Base-by-base conservation (phyloP, 306 rosid species). In the Cicer cuneatum region DNA sequence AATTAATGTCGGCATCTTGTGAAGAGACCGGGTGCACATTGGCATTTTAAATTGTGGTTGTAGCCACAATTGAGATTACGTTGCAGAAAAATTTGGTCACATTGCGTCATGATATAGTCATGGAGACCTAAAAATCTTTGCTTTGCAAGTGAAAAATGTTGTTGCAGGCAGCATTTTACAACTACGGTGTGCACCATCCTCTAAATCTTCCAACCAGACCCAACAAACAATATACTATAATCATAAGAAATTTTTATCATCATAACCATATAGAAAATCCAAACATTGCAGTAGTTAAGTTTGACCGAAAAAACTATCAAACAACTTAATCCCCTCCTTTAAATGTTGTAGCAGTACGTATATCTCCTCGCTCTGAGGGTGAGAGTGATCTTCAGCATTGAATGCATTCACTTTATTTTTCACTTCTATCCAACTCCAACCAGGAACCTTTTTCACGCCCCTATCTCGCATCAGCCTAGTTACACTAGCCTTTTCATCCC, bases 361-460 rank as follows among this genome's bases (percentile, higher is more conserved):
- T 69, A 89, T 85, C 76, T 84, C 83, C 42, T 71, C 69, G 46
- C 77, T 72, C 0, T 75, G 74, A 47, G 89, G 87, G 45, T 90
- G 93, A 29, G 86, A 83, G 71, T 76, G 86, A 75, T 90, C 97
- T 64, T 89, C 90, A 14, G 96, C 97, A 84, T 89, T 93, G 79
- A 90, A 93, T 58, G 97, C 89, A 72, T 87, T 88, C 47, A 87
- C 92, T 69, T 89, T 70, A 65, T 86, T 89, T 65, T 86, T 74
- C 46, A 85, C 83, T 85, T 90, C 96, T 54, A 89, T 86, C 98
- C 98, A 93, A 84, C 96, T 89, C 89, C 90, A 93, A 78, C 97
- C 93, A 12, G 93, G 96, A 72, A 89, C 86, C 82, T 90, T 90
- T 64, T 85, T 90, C 72, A 90, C 96, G 40, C 90, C 87, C 73